Conservation (phyloP, 2,329 filamentous ascomycete species). For the Diaporthe citrichinensis region DNA sequence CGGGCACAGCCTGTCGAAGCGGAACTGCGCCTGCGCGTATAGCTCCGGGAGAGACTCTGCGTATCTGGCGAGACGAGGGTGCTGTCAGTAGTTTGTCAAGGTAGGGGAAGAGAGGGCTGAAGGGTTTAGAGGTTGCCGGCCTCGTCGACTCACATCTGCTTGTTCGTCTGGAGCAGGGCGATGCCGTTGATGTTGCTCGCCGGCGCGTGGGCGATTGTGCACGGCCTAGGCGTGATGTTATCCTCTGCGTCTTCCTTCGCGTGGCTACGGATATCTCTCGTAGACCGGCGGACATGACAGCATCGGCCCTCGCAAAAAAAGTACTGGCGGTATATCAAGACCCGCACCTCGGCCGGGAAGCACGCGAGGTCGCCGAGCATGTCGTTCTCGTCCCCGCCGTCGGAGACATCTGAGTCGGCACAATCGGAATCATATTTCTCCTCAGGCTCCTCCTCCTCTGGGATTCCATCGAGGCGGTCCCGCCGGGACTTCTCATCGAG, state of each 20-base stretch:
- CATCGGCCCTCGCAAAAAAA: not conserved
- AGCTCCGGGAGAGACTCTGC: constrained; percentile 6
- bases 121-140: not conserved
- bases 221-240: constrained; percentile 4
- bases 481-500: not conserved
- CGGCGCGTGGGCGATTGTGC: constrained; percentile 3
- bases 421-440: not conserved
- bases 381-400: not conserved
- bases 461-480: not conserved
- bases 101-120: not conserved
- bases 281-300: constrained; percentile 2
- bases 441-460: not conserved
- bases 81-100: not conserved
- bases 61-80: not conserved
- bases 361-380: constrained; percentile 12
- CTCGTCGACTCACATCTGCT: not conserved
- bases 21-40: constrained; percentile 14
- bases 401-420: not conserved
- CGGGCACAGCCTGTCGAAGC: constrained; percentile 28
- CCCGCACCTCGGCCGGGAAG: constrained; percentile 17
- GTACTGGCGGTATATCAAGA: constrained; percentile 6
- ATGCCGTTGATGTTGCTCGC: constrained; percentile 18
- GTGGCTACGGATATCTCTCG: not conserved
- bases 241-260: not conserved
- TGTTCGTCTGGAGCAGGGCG: constrained; percentile 19